Conservation (phyloP, 2,329 filamentous ascomycete genomes). For the Westerdykella ornata region DNA sequence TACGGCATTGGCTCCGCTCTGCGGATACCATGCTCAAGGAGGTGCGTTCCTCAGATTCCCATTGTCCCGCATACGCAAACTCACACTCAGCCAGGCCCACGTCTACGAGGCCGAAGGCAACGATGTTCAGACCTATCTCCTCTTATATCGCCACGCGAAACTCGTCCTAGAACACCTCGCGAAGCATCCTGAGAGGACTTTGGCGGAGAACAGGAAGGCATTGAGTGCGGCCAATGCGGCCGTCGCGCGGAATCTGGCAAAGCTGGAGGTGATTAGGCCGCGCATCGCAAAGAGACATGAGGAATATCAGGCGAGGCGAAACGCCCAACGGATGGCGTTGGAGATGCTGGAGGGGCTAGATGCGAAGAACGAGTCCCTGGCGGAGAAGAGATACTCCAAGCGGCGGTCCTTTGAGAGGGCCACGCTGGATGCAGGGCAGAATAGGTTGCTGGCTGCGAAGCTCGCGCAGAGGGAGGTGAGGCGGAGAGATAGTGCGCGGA, state of each 20-base stretch:
- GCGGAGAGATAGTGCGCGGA: slow-evolving; percentile 32
- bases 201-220: slow-evolving; percentile 51
- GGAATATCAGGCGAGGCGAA: slow-evolving; percentile 33
- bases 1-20: slow-evolving; percentile 76
- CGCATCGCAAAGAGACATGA: slow-evolving; percentile 65
- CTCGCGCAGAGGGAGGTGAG: slow-evolving; percentile 33
- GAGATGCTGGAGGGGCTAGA: slow-evolving; percentile 26
- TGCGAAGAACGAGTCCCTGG: slow-evolving; percentile 9
- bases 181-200: slow-evolving; percentile 67
- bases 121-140: slow-evolving; percentile 78
- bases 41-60: slow-evolving; percentile 43
- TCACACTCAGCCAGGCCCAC: slow-evolving; percentile 54
- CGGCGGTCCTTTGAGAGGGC: slow-evolving; percentile 23
- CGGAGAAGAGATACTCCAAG: slow-evolving; percentile 10
- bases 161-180: slow-evolving; percentile 72
- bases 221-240: slow-evolving; percentile 54
- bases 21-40: slow-evolving; percentile 74
- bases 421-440: slow-evolving; percentile 28
- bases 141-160: slow-evolving; percentile 81
- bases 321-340: slow-evolving; percentile 20
- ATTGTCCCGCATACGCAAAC: slow-evolving; percentile 16
- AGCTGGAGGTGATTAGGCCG: slow-evolving; percentile 73
- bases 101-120: slow-evolving; percentile 84
- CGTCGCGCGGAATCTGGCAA: slow-evolving; percentile 58
- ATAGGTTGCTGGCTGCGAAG: slow-evolving; percentile 28